Percentiles rank a stretch among this genome's conserved stretches.
phyloP scores from a whole-genome alignment of 192 early-diverging fungal genomes.

The Linnemannia hyalina region DNA sequence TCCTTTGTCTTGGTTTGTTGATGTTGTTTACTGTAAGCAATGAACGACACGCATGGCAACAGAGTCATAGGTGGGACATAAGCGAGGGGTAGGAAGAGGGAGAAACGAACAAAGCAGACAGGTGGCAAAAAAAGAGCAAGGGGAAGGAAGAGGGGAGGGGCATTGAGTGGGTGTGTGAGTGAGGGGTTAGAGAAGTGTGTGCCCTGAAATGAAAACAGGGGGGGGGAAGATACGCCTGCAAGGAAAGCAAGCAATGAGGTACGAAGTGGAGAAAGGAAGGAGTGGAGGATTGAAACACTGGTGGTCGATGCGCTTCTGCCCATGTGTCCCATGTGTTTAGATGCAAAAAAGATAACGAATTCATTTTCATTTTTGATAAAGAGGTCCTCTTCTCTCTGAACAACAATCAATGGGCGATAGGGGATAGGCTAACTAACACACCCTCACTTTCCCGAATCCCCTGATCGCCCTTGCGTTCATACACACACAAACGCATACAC shows the following conservation, averaged over 20 bases:
- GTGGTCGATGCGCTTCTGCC: conserved; percentile 2
- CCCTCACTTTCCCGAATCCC: neutral
- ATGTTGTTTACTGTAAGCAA: neutral
- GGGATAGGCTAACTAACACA: neutral
- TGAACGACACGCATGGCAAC: neutral
- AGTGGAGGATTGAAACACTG: neutral
- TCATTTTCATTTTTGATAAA: neutral
- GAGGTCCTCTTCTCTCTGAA: neutral
- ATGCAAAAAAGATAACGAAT: neutral
- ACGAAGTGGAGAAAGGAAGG: neutral
- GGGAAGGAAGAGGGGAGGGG: neutral
- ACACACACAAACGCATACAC: neutral
- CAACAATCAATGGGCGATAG: neutral
- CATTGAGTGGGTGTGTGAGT: neutral
- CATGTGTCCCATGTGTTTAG: neutral
- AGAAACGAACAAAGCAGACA: neutral
- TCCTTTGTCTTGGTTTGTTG: neutral
- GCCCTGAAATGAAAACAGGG: neutral
- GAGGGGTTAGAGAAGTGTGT: neutral
- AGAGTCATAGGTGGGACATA: neutral
- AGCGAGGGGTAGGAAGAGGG: neutral
- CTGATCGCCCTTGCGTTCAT: neutral
- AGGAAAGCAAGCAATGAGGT: neutral
- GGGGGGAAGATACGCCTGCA: neutral
- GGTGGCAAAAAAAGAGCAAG: neutral